Evolutionary conservation across 306 rosid species (phyloP).

Genomic region (Cucumis cinereus): DNA sequence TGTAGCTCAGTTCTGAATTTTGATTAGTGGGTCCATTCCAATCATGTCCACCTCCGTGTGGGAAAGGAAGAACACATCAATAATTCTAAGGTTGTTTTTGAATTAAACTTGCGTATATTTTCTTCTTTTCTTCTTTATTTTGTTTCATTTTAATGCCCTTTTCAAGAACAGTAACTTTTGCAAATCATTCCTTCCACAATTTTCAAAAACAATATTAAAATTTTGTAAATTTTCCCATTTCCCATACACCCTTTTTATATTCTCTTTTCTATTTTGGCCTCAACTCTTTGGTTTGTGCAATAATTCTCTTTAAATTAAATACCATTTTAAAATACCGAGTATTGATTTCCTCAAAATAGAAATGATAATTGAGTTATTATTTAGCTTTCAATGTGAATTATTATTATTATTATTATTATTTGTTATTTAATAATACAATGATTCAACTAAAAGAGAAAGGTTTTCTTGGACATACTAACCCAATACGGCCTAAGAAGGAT

Average conservation of each 20-base stretch:
- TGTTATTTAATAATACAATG: too few relatives aligned
- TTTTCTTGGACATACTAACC: neutral
- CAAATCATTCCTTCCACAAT: neutral
- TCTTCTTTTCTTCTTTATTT: neutral
- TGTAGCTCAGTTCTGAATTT: neutral
- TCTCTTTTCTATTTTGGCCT: neutral
- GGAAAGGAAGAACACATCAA: neutral
- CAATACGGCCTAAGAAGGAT: too few relatives aligned
- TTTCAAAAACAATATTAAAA: neutral
- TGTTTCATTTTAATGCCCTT: neutral
- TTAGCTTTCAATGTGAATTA: neutral
- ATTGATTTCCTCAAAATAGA: neutral
- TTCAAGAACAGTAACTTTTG: neutral
- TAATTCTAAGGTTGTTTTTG: neutral
- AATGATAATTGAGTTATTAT: neutral
- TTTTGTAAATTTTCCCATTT: neutral
- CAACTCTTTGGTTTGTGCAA: neutral
- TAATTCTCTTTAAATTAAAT: neutral
- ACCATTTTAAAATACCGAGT: neutral
- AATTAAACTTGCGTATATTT: neutral
- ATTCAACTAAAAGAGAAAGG: too few relatives aligned
- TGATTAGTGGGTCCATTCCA: constrained; percentile 2
- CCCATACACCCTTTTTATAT: neutral
- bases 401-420: too few relatives aligned
- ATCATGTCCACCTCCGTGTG: constrained; percentile 9